phyloP scores from a whole-genome alignment of 2,329 filamentous ascomycete genomes.

The Bipolaris cookei region DNA sequence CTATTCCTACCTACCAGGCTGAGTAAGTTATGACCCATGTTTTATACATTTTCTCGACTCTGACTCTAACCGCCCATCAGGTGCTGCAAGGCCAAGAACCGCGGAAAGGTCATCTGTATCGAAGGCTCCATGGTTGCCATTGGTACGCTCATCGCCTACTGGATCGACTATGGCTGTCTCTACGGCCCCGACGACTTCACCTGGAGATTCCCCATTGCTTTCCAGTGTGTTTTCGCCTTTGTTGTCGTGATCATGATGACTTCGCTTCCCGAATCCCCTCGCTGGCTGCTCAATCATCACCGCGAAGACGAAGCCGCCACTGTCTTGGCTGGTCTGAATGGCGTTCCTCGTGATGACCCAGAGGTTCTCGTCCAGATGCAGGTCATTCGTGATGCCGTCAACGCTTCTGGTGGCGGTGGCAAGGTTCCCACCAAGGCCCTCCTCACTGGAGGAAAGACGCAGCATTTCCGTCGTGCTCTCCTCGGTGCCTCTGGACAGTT shows the following conservation, averaged over 20 bases:
- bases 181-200: constrained; percentile 39
- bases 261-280: constrained; percentile 37
- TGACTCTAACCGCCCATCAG: constrained; percentile 9
- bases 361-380: constrained; percentile 65
- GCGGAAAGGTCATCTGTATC: constrained; percentile 66
- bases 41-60: neutral
- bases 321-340: constrained; percentile 58
- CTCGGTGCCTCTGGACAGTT: constrained; percentile 66
- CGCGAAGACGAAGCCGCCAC: constrained; percentile 55
- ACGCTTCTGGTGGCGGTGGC: constrained; percentile 43
- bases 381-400: constrained; percentile 64
- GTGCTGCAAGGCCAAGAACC: constrained; percentile 60
- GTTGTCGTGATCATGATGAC: constrained; percentile 46
- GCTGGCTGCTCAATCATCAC: constrained; percentile 44
- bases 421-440: constrained; percentile 51
- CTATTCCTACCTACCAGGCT: constrained; percentile 60
- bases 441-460: constrained; percentile 67
- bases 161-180: constrained; percentile 57
- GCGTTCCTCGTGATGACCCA: constrained; percentile 56
- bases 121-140: constrained; percentile 60
- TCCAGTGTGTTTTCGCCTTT: constrained; percentile 58
- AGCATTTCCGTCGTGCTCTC: constrained; percentile 68
- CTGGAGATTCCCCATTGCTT: constrained; percentile 61
- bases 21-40: constrained; percentile 43
- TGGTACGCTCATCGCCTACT: constrained; percentile 58